A percentile compares a stretch with the other conserved stretches of the same genome.
phyloP scores from a whole-genome alignment of 2,329 filamentous ascomycete genomes.

The Ophiosphaerella korrae region DNA sequence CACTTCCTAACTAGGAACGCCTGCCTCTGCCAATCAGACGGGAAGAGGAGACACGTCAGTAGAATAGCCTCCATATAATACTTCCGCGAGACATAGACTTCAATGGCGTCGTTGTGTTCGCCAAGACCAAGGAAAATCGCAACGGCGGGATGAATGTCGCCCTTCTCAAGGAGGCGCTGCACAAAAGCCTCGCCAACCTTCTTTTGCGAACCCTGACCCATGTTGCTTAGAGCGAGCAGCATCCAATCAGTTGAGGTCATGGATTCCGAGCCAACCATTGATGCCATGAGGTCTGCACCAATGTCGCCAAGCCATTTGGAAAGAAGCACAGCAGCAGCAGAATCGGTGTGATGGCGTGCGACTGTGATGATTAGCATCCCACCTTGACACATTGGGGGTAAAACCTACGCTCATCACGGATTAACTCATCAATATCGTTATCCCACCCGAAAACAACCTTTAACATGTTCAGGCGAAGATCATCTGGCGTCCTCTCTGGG shows the following conservation, averaged over 20 bases:
- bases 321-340: conserved; percentile 79
- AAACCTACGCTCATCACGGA: conserved; percentile 75
- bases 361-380: conserved; percentile 50
- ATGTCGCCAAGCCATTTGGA: conserved; percentile 92
- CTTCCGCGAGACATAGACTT: conserved; percentile 91
- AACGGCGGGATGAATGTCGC: conserved; percentile 88
- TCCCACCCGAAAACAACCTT: conserved; percentile 95
- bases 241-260: conserved; percentile 97
- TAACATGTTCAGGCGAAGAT: conserved; percentile 88
- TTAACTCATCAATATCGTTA: conserved; percentile 76
- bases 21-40: conserved; percentile 88
- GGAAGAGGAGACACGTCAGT: conserved; percentile 80
- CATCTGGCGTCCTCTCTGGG: conserved; percentile 61
- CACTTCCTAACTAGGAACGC: conserved; percentile 88
- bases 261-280: conserved; percentile 75
- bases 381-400: neutral
- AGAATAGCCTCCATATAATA: conserved; percentile 92
- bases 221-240: conserved; percentile 87
- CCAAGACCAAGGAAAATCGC: conserved; percentile 92
- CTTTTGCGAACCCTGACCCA: conserved; percentile 77
- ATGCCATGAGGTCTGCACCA: conserved; percentile 78
- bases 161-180: conserved; percentile 84
- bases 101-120: conserved; percentile 91
- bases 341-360: conserved; percentile 72
- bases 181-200: conserved; percentile 91